Conservation (phyloP, 192 early-diverging fungal species). For the Gigaspora rosea region DNA sequence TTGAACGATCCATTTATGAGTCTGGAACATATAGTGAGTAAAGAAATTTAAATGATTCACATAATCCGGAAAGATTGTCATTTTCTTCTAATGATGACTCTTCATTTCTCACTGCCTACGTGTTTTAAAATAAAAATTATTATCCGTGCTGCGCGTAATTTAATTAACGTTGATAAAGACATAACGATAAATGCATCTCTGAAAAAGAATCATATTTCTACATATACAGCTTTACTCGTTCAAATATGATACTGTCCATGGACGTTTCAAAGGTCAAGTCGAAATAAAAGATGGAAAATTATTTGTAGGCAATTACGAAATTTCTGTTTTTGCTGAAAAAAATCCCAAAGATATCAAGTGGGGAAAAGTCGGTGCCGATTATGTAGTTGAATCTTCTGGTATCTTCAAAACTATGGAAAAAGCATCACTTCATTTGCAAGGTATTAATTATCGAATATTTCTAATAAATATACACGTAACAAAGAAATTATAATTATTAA, state of each 20-base stretch:
- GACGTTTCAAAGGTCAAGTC: constrained; percentile 59
- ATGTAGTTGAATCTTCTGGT: constrained; percentile 98
- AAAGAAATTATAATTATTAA: background rate
- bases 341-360: constrained; percentile 90
- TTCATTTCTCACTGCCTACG: too few relatives aligned
- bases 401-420: constrained; percentile 94
- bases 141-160: background rate
- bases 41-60: too few relatives aligned
- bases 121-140: too few relatives aligned
- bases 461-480: too few relatives aligned
- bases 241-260: constrained; percentile 99
- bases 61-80: too few relatives aligned
- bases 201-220: too few relatives aligned
- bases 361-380: constrained; percentile 78
- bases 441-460: constrained; percentile 41
- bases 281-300: background rate
- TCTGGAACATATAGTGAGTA: constrained; percentile 86
- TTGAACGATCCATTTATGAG: constrained; percentile 99
- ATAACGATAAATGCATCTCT: too few relatives aligned
- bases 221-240: constrained; percentile 76
- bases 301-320: constrained; percentile 39
- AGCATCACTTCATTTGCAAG: constrained; percentile 81
- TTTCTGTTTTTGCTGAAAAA: constrained; percentile 73
- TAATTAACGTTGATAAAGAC: too few relatives aligned
- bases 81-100: too few relatives aligned